Percentiles rank a stretch among this genome's conserved stretches.
phyloP scores from a whole-genome alignment of 1,139 yeast genomes.

The Hyphopichia wangnamkhiaoensis region DNA sequence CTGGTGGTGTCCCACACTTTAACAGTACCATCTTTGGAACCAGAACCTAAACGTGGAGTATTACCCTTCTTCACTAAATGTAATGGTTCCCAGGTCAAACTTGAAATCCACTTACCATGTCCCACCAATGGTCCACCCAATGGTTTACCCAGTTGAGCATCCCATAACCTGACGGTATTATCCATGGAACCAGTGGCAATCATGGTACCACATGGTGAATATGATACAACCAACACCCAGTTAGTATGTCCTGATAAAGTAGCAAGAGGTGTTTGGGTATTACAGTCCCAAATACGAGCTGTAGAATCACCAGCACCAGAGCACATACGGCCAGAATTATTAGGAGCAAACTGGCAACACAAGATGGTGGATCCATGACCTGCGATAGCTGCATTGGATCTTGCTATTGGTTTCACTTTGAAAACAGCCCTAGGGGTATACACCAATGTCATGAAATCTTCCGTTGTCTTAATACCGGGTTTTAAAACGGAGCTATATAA shows the following conservation, averaged over 20 bases:
- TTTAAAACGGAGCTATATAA: conserved; percentile 77
- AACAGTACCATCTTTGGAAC: conserved; percentile 89
- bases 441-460: conserved; percentile 86
- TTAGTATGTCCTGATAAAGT: conserved; percentile 84
- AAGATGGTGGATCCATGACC: conserved; percentile 95
- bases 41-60: conserved; percentile 76
- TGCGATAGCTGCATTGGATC: conserved; percentile 89
- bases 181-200: conserved; percentile 98
- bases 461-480: conserved; percentile 87
- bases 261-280: conserved; percentile 85
- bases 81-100: conserved; percentile 92
- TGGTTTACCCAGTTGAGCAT: conserved; percentile 69
- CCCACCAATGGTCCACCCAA: conserved; percentile 77
- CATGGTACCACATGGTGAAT: conserved; percentile 89
- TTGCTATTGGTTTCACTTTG: conserved; percentile 86
- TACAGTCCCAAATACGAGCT: conserved; percentile 98
- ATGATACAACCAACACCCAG: conserved; percentile 93
- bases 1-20: conserved; percentile 88
- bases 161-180: conserved; percentile 86
- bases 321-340: conserved; percentile 81
- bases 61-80: conserved; percentile 71
- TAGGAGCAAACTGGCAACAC: conserved; percentile 92
- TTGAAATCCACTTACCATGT: conserved; percentile 86
- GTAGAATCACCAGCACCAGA: conserved; percentile 98
- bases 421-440: conserved; percentile 95